Conservation (phyloP, 768 basidiomycete species). For the Xanthoconium stramineum region DNA sequence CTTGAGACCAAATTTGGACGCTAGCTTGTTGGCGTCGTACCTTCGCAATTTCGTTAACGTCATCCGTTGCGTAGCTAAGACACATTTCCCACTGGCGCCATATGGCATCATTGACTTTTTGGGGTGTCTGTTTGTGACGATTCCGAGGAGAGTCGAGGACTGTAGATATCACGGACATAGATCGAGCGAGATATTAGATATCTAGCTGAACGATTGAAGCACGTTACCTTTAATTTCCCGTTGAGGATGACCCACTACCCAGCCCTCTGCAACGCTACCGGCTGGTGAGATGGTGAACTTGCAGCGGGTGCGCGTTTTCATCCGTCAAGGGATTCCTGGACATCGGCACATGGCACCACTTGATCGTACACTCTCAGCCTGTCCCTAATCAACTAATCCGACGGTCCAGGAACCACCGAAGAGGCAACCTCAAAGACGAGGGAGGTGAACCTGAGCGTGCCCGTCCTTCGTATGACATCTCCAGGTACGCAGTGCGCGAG, state of each 20-base stretch:
- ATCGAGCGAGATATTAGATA: too few relatives aligned
- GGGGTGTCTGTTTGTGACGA: not conserved
- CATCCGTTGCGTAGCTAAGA: too few relatives aligned
- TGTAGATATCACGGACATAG: too few relatives aligned
- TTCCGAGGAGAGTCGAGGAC: not conserved
- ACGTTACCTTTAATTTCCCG: constrained; percentile 1
- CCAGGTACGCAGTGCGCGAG: not conserved
- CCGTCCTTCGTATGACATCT: not conserved
- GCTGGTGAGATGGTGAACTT: not conserved
- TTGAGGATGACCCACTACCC: not conserved
- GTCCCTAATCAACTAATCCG: not conserved
- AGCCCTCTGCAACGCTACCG: not conserved
- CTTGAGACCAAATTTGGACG: constrained; percentile 28
- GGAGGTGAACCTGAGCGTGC: not conserved
- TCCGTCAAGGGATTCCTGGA: too few relatives aligned
- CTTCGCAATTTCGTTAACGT: not conserved
- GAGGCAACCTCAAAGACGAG: not conserved
- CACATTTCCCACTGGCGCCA: not conserved
- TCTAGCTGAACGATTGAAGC: not conserved
- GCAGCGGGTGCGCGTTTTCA: not conserved
- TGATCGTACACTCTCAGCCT: not conserved
- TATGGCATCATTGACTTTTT: not conserved
- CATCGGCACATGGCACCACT: not conserved
- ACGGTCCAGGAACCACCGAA: not conserved
- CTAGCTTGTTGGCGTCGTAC: constrained; percentile 21